Evolutionary conservation across 2,329 filamentous ascomycete genomes (phyloP).

Genomic region (Beauveria caledonica): DNA sequence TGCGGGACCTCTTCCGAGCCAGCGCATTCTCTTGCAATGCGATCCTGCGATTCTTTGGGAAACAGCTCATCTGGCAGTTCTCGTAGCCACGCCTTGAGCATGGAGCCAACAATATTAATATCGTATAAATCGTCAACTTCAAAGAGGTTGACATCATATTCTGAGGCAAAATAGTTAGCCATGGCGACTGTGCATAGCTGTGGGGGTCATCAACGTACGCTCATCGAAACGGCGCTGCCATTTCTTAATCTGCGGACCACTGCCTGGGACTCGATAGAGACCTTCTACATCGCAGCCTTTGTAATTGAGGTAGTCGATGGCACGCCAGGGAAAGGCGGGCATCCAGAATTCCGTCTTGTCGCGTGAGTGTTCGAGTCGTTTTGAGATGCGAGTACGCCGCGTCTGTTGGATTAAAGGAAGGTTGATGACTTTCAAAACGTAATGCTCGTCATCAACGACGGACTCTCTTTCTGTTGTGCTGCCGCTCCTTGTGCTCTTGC

Average conservation of each 20-base stretch:
- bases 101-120: conserved; percentile 91
- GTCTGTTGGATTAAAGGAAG: conserved; percentile 81
- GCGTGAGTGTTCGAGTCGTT: conserved; percentile 73
- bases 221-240: conserved; percentile 90
- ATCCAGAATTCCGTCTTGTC: conserved; percentile 99
- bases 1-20: conserved; percentile 76
- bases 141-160: conserved; percentile 84
- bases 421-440: conserved; percentile 78
- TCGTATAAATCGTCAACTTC: conserved; percentile 83
- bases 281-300: conserved; percentile 92
- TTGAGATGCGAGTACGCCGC: conserved; percentile 83
- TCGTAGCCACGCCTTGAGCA: conserved; percentile 93
- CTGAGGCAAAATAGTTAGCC: conserved; percentile 31
- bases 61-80: conserved; percentile 93
- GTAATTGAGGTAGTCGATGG: conserved; percentile 93
- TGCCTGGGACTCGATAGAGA: conserved; percentile 85
- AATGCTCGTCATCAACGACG: conserved; percentile 70
- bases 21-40: conserved; percentile 70
- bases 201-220: conserved; percentile 39
- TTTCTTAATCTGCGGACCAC: conserved; percentile 81
- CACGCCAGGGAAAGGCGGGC: conserved; percentile 90
- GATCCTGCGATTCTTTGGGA: conserved; percentile 73
- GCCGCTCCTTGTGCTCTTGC: conserved; percentile 66
- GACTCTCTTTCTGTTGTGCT: conserved; percentile 59
- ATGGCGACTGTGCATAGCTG: background rate